Evolutionary conservation across 305 asterid genomes (phyloP), one percentile per base, ranked within the genome.

Genomic region (Fraxinus latifolia): DNA sequence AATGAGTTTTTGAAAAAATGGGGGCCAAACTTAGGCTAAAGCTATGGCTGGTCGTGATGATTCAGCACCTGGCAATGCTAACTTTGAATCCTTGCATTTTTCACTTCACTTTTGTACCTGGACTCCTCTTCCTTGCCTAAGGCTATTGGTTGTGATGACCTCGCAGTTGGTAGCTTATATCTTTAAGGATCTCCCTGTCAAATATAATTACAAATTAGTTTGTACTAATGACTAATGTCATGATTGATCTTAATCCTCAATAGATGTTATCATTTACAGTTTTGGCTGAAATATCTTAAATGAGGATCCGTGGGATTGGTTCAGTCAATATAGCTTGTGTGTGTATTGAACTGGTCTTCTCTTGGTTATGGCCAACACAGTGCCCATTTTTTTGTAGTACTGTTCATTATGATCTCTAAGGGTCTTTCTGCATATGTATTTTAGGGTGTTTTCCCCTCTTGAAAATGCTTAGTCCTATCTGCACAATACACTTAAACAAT

Each of bases 181-280:
- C 25, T 17, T 55, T 17, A 55, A 17, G 25, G 67, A 55, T 55
- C 67, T 53, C 62, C 11, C 47, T 0, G 2, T 55, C 67, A 17
- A 55, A 17, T 17, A n/a, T 53, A n/a, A 55, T 53, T 53, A 17
- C 65, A 53, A n/a, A 53, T 55, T 53, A 31, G 33, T 70, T 55
- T 70, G 27, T 76, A 80, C 33, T 1, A n/a, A n/a, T 53, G 65
- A 53, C 25, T 53, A 53, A n/a, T 60, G 58, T 31, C 84, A 76
- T 23, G 47, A 71, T 31, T 50, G 27, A 17, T 42, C 21, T 39
- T 36, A 62, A 34, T 39, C 80, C 71, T 81, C 36, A 33, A 65
- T 32, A 33, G 23, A 2, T 85, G 25, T 58, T 60, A 47, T 81
- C 77, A 58, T 76, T 29, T 50, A 21, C 32, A 44, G 75, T 67